phyloP scores from a whole-genome alignment of 2,329 filamentous ascomycete genomes.

The Tricladium varicosporioides region DNA sequence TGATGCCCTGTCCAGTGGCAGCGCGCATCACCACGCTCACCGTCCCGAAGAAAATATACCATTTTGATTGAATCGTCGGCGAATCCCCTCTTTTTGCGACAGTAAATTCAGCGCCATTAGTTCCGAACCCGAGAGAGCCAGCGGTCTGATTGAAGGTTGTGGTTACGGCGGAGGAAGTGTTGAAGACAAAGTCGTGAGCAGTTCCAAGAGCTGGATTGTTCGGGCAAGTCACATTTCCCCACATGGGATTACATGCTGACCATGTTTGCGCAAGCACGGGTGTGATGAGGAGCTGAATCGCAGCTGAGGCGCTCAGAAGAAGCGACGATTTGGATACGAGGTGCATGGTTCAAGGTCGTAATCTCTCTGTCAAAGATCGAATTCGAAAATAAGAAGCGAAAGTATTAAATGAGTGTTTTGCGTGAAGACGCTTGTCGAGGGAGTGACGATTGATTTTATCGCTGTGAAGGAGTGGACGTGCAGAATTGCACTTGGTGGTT shows the following conservation, averaged over 20 bases:
- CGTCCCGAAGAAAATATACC: constrained; percentile 84
- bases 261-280: constrained; percentile 68
- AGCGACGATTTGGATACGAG: constrained; percentile 13
- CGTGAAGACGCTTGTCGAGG: constrained; percentile 4
- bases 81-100: constrained; percentile 70
- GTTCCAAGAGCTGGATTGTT: constrained; percentile 69
- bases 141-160: constrained; percentile 68
- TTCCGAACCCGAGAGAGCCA: constrained; percentile 60
- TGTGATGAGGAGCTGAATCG: constrained; percentile 32
- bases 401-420: constrained; percentile 3
- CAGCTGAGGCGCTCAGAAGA: constrained; percentile 17
- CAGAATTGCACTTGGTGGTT: constrained; percentile 6
- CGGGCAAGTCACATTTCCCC: constrained; percentile 65
- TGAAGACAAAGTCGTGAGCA: constrained; percentile 62
- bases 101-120: constrained; percentile 68
- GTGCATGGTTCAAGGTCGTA: constrained; percentile 20
- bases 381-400: constrained; percentile 3
- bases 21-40: constrained; percentile 78
- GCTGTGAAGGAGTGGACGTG: constrained; percentile 9
- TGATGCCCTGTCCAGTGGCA: constrained; percentile 70
- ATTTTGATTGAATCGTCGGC: constrained; percentile 74
- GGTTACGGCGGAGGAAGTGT: constrained; percentile 49
- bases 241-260: constrained; percentile 75
- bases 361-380: no score
- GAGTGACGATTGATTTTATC: constrained; percentile 7